Evolutionary conservation across 495 filamentous ascomycete species (phyloP).

Genomic region (Bacidia gigantensis): DNA sequence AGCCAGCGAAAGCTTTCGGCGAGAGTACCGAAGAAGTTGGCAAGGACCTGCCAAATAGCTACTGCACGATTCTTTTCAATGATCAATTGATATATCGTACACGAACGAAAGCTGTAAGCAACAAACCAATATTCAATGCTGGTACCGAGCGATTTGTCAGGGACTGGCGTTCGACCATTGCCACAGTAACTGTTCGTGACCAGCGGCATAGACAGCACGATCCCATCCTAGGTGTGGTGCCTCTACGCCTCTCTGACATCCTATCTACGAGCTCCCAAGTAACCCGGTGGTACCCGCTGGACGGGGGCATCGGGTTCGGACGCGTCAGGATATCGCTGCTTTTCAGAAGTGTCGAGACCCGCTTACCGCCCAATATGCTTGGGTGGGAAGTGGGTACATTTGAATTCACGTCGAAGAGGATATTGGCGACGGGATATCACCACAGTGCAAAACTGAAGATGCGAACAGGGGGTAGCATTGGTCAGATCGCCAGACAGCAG

Average conservation of each 20-base stretch:
- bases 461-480: slow-evolving; percentile 72
- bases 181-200: slow-evolving; percentile 80
- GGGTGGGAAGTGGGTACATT: slow-evolving; percentile 93
- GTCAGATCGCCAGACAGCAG: slow-evolving; percentile 46
- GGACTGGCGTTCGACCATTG: slow-evolving; percentile 77
- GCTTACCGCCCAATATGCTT: slow-evolving; percentile 64
- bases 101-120: slow-evolving; percentile 77
- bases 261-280: slow-evolving; percentile 76
- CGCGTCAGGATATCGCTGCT: slow-evolving; percentile 80
- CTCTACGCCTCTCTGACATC: slow-evolving; percentile 73
- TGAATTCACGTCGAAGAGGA: slow-evolving; percentile 58
- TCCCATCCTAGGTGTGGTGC: slow-evolving; percentile 82
- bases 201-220: slow-evolving; percentile 82
- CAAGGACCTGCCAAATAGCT: slow-evolving; percentile 66
- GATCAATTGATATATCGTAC: slow-evolving; percentile 90
- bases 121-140: slow-evolving; percentile 91
- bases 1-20: slow-evolving; percentile 77
- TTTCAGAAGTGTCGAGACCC: slow-evolving; percentile 73
- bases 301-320: slow-evolving; percentile 65
- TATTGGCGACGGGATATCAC: slow-evolving; percentile 45
- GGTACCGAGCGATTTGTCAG: slow-evolving; percentile 90
- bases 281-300: slow-evolving; percentile 53
- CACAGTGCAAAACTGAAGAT: slow-evolving; percentile 53
- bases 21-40: slow-evolving; percentile 70
- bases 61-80: slow-evolving; percentile 82